Evolutionary conservation across 768 basidiomycete species (phyloP).

Genomic region (Mycena crocata): DNA sequence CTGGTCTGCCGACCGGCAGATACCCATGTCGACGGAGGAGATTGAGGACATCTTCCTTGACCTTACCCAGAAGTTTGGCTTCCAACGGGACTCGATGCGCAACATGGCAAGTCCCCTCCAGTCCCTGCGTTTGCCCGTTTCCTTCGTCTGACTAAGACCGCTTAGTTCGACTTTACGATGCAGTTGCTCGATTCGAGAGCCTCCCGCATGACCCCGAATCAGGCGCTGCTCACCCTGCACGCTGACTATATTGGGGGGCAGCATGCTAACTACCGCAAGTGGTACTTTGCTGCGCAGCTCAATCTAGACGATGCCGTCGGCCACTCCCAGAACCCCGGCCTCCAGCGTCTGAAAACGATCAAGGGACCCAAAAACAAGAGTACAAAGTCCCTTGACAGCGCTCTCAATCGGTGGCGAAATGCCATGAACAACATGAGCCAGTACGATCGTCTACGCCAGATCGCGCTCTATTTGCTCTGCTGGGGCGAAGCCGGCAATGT

Average conservation of each 20-base stretch:
- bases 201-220: slow-evolving; percentile 97
- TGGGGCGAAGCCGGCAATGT: slow-evolving; percentile 99
- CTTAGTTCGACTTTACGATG: slow-evolving; percentile 97
- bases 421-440: slow-evolving; percentile 99
- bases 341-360: slow-evolving; percentile 88
- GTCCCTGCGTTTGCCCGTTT: slow-evolving; percentile 18
- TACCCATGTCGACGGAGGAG: slow-evolving; percentile 97
- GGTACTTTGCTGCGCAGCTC: slow-evolving; percentile 99
- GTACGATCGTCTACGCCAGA: slow-evolving; percentile 96
- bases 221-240: slow-evolving; percentile 95
- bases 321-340: slow-evolving; percentile 91
- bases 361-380: slow-evolving; percentile 66
- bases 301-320: slow-evolving; percentile 99
- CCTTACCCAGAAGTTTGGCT: slow-evolving; percentile 98
- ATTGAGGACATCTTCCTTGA: slow-evolving; percentile 99
- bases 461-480: slow-evolving; percentile 94
- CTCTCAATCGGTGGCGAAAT: slow-evolving; percentile 94
- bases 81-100: slow-evolving; percentile 95
- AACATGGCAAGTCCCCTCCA: slow-evolving; percentile 76
- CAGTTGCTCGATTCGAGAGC: slow-evolving; percentile 96
- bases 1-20: slow-evolving; percentile 92
- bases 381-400: slow-evolving; percentile 90
- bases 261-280: slow-evolving; percentile 99
- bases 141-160: slow-evolving; percentile 28
- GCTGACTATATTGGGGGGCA: slow-evolving; percentile 99